Base-by-base conservation (phyloP, 2,329 filamentous ascomycete species). In the Epichloe glyceriae region DNA sequence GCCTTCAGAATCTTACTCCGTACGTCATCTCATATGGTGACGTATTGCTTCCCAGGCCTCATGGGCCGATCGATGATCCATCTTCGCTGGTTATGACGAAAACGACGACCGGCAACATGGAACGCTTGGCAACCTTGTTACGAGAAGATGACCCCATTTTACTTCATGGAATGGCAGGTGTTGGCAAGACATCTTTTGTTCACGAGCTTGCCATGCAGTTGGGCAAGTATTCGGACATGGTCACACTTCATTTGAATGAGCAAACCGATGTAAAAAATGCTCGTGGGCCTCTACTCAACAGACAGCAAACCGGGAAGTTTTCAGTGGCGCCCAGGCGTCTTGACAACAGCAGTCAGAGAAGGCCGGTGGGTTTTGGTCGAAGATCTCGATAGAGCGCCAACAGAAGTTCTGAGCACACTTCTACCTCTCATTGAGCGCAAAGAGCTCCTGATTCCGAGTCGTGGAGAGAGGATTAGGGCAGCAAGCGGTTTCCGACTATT, bases 251-350 rank as follows among this genome's bases (percentile, higher is more conserved):
- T 67, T 73, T 99, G 35, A 98, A 98, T 63, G 93, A 97, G 67
- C 94, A 99, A 67, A 97, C 90, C 2, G 93, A 99, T 67, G 90
- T 91, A 0, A 99, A 99, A 98, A 67, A 86, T 95, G 71, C 79
- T 99, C 40, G 81, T 98, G 55, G 93, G 93, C 3, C 81, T 97
- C 64, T 97, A 99, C 67, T 87, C 91, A 1, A 93, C 89, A 20
- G 90, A 89, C 52, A 80, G 85, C 15, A 86, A 84, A 54, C 90
- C 89, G 1, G 90, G 90, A 1, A 90, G 87, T 10, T 98, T 98
- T 64, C 79, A 80, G 47, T 99, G 93, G 93, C 82, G 87, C 53
- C 81, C 93, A 3, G 93, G 93, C 68, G 87, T 97, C 19, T 72
- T 99, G 58, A 96, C 93, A 0, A 95, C 88, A 33, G 94, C 94